Evolutionary conservation across 352 stramenopile genomes (phyloP), one percentile per base, ranked within the genome.

Genomic region (Pythium myriotylum): DNA sequence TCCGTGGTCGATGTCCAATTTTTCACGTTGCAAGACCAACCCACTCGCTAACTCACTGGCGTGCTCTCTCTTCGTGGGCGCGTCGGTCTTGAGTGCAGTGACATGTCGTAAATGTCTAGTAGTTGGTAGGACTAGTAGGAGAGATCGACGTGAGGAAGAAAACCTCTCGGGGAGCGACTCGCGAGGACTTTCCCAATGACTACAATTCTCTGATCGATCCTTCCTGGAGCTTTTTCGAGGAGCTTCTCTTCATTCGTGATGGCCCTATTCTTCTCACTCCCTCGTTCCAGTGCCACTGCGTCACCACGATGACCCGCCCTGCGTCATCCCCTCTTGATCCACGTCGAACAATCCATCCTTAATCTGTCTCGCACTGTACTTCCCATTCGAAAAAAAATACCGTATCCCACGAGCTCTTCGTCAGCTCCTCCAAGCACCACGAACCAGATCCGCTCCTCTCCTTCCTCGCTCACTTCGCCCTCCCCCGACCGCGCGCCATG

Each of bases 181-280:
- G 83, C 74, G 58, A 89, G 77, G 82, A 92, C 59, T 50, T 73
- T 60, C 81, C 77, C 78, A 91, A 84, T 69, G 83, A 92, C 83
- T 92, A 92, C 83, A 92, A 92, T 92, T 92, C 83, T 92, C 83
- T 90, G 83, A 92, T 92, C 83, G 81, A 90, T 88, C 59, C 29
- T 10, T 10, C 29, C n/a, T n/a, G n/a, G n/a, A n/a, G n/a, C n/a
- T n/a, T n/a, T n/a, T n/a, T n/a, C n/a, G n/a, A n/a, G n/a, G n/a
- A n/a, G n/a, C n/a, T n/a, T n/a, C n/a, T n/a, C n/a, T n/a, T n/a
- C n/a, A n/a, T n/a, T n/a, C n/a, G n/a, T n/a, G n/a, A n/a, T n/a
- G n/a, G n/a, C n/a, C n/a, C n/a, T n/a, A n/a, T n/a, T n/a, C n/a
- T n/a, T n/a, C n/a, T n/a, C n/a, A n/a, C n/a, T n/a, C n/a, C n/a